phyloP scores from a whole-genome alignment of 192 early-diverging fungal species.

The Coemansia sp. region DNA sequence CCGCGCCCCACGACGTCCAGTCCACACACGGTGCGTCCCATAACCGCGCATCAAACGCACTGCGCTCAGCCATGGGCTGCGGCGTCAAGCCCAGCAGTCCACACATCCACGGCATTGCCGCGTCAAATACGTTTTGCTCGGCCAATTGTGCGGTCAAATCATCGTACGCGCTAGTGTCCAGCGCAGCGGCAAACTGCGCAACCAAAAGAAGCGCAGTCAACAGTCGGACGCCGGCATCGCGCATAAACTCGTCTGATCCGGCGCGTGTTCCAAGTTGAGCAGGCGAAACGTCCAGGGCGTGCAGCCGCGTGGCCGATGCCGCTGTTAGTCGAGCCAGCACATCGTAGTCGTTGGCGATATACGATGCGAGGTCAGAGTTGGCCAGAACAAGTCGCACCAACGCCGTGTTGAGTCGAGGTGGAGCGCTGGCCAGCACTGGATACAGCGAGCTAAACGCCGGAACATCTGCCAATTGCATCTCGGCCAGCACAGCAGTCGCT shows the following conservation, averaged over 20 bases:
- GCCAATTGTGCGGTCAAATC: constrained; percentile 21
- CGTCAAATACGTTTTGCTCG: constrained; percentile 13
- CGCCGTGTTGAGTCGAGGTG: constrained; percentile 19
- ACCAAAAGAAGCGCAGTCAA: constrained; percentile 29
- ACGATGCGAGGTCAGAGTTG: neutral
- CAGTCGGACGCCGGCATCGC: constrained; percentile 25
- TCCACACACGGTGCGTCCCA: constrained; percentile 30
- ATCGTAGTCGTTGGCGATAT: neutral
- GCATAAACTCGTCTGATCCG: constrained; percentile 27
- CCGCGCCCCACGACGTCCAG: constrained; percentile 31
- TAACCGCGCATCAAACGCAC: constrained; percentile 10
- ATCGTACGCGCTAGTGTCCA: constrained; percentile 19
- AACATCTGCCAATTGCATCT: constrained; percentile 2
- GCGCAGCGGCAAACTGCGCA: constrained; percentile 19
- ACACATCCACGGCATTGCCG: constrained; percentile 49
- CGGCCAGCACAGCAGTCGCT: constrained; percentile 20
- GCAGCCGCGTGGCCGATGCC: constrained; percentile 19
- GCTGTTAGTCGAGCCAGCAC: constrained; percentile 20
- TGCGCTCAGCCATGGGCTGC: neutral
- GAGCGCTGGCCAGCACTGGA: constrained; percentile 26
- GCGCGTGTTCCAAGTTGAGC: constrained; percentile 22
- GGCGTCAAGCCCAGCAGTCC: constrained; percentile 28
- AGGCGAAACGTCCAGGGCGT: constrained; percentile 13
- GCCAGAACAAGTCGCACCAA: constrained; percentile 27
- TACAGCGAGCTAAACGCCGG: constrained; percentile 17